Conservation (phyloP, 345 rosid genomes). For the Gossypium australe region DNA sequence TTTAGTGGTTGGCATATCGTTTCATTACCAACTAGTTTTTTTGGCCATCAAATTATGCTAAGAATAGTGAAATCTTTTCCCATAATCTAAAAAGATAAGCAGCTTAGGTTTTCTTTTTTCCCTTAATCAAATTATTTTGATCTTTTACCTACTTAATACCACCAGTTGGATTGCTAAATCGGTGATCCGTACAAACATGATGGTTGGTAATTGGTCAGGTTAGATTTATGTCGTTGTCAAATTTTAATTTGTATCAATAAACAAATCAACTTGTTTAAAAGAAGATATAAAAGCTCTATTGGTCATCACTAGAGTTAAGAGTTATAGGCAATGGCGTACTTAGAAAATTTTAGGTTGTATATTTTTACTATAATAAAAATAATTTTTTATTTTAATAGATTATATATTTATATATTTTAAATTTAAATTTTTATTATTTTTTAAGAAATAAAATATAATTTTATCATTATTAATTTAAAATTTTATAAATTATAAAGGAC, state of each 20-base stretch:
- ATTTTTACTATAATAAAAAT: no score
- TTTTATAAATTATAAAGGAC: no score
- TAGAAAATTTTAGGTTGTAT: no score
- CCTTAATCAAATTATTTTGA: background rate
- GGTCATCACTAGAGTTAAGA: no score
- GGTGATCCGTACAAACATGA: background rate
- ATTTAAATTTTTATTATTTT: no score
- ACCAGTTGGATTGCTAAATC: background rate
- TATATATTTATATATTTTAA: no score
- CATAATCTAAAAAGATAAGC: background rate
- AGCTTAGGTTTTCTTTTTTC: background rate
- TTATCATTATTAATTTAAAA: no score
- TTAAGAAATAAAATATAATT: fast-evolving
- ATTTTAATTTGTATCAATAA: background rate
- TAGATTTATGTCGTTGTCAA: background rate
- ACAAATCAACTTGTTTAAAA: background rate
- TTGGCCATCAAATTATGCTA: background rate
- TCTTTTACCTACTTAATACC: background rate
- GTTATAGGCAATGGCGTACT: no score
- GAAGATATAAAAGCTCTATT: no score
- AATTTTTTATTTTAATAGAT: no score
- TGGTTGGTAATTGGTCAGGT: background rate
- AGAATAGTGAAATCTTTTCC: background rate
- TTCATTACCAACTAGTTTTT: slow-evolving; percentile 4
- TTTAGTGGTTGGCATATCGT: background rate